These are phyloP conservation scores for Cyclotella baltica DNA, from an alignment of 108 stramenopile species.

Conservation along the genomic window DNA sequence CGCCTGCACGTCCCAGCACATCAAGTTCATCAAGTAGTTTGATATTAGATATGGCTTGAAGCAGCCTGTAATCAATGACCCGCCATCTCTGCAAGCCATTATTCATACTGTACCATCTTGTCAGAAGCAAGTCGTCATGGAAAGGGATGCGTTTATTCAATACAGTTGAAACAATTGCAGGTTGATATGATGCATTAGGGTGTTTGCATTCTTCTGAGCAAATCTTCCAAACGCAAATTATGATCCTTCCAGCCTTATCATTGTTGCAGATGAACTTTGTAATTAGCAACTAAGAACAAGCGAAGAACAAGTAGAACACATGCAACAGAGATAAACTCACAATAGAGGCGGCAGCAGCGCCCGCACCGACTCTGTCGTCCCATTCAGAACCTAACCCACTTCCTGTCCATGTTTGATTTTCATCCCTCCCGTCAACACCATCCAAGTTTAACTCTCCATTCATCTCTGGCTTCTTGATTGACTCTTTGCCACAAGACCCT, in stretches of 20 bases:
- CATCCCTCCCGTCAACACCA: slow-evolving; percentile 31
- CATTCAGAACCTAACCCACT: slow-evolving; percentile 87
- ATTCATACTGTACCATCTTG: slow-evolving; percentile 73
- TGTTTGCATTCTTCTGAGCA: slow-evolving; percentile 90
- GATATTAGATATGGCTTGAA: slow-evolving; percentile 70
- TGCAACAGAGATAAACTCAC: too few relatives aligned
- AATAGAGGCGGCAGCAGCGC: slow-evolving; percentile 86
- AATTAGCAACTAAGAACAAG: neutral
- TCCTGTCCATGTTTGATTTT: slow-evolving; percentile 66
- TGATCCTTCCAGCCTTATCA: slow-evolving; percentile 71
- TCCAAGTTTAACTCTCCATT: slow-evolving; percentile 10
- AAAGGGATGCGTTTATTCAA: slow-evolving; percentile 77
- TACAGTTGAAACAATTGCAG: slow-evolving; percentile 82
- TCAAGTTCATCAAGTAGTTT: slow-evolving; percentile 87
- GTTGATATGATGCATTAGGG: slow-evolving; percentile 85
- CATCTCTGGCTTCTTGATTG: slow-evolving; percentile 3
- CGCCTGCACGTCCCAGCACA: slow-evolving; percentile 90
- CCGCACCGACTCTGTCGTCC: slow-evolving; percentile 91
- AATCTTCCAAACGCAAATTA: slow-evolving; percentile 83
- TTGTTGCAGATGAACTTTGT: neutral
- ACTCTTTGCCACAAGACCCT: neutral
- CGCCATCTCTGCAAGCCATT: slow-evolving; percentile 74
- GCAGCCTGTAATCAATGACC: slow-evolving; percentile 74
- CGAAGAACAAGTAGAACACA: neutral
- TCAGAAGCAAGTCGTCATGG: slow-evolving; percentile 79